These are phyloP conservation scores for Gossypium turneri DNA, from an alignment of 345 rosid genomes.

Conservation along the genomic window DNA sequence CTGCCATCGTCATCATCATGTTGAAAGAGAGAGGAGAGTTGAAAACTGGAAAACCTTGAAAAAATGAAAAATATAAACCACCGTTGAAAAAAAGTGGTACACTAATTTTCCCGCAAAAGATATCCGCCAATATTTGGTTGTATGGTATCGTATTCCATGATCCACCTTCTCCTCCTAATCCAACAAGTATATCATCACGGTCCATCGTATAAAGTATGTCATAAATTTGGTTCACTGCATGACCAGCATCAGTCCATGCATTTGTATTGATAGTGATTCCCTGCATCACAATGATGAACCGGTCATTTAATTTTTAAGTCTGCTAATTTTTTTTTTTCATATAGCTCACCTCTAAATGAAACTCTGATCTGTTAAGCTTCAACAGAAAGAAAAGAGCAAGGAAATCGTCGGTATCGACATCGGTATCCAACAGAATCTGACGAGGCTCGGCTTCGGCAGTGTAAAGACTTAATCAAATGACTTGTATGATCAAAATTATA, in stretches of 20 bases:
- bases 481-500: constrained; percentile 17
- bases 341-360: constrained; percentile 55
- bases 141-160: constrained; percentile 59
- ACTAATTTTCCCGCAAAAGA: constrained; percentile 18
- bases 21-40: no score
- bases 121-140: constrained; percentile 79
- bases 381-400: constrained; percentile 76
- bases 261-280: constrained; percentile 65
- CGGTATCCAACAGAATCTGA: constrained; percentile 77
- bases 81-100: no score
- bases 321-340: no score
- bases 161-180: constrained; percentile 94
- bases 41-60: no score
- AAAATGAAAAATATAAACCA: no score
- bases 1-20: no score
- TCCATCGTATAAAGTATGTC: constrained; percentile 91
- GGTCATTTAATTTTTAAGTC: no score
- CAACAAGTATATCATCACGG: constrained; percentile 76
- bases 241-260: constrained; percentile 63
- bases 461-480: constrained; percentile 13
- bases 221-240: constrained; percentile 66
- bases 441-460: constrained; percentile 24
- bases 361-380: constrained; percentile 78
- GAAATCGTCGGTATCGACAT: constrained; percentile 82
- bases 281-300: no score